Evolutionary conservation across 1,284 basidiomycete genomes (phyloP).

Genomic region (Volvariella surrecta): DNA sequence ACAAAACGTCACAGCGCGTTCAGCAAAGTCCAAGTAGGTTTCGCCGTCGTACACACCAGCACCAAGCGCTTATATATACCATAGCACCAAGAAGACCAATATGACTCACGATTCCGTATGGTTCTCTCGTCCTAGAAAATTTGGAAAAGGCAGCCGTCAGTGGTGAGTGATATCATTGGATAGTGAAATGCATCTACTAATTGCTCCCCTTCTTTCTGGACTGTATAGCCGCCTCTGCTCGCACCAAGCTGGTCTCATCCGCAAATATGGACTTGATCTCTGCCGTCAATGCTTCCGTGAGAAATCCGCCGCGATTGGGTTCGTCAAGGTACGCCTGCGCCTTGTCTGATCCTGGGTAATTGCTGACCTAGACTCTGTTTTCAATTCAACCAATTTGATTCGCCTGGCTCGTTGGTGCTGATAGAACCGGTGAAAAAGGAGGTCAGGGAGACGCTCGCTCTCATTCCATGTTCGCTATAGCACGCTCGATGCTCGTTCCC

Average conservation of each 20-base stretch:
- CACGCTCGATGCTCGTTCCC: too few relatives aligned
- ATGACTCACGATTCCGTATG: slow-evolving; percentile 91
- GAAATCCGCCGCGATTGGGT: slow-evolving; percentile 89
- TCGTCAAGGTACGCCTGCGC: slow-evolving; percentile 69
- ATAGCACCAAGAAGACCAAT: slow-evolving; percentile 24
- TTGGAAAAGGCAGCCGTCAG: slow-evolving; percentile 91
- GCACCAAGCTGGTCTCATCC: slow-evolving; percentile 94
- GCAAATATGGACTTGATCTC: slow-evolving; percentile 90
- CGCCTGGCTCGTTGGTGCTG: neutral
- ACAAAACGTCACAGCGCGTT: slow-evolving; percentile 16
- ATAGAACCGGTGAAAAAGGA: slow-evolving; percentile 33
- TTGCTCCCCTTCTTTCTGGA: neutral
- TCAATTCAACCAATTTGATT: slow-evolving; percentile 1
- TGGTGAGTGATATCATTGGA: slow-evolving; percentile 50
- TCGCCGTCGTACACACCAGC: neutral
- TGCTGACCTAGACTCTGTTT: neutral
- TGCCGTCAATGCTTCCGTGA: slow-evolving; percentile 99
- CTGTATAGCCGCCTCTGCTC: slow-evolving; percentile 80
- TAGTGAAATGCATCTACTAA: neutral
- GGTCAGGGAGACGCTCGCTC: neutral
- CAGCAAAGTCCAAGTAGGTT: slow-evolving; percentile 12
- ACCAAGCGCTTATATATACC: too few relatives aligned
- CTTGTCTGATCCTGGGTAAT: neutral
- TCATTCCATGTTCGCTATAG: too few relatives aligned
- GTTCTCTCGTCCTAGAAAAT: slow-evolving; percentile 92